These are phyloP conservation scores for Fusarium subtropicale DNA, from an alignment of 2,329 filamentous ascomycete genomes.

Conservation along the genomic window DNA sequence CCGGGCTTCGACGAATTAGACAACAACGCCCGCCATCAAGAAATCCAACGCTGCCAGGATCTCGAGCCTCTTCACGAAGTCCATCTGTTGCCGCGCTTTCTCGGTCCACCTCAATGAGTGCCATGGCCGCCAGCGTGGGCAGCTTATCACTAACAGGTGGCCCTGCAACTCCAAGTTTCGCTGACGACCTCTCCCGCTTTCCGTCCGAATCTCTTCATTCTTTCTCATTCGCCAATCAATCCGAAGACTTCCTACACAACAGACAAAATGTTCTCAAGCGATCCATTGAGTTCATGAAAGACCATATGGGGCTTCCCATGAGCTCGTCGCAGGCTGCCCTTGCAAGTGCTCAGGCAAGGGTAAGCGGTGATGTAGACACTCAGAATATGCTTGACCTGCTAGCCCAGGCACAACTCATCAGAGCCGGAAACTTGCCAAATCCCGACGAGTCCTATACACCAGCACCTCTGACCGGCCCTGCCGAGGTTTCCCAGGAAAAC, in stretches of 20 bases:
- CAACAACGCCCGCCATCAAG: constrained; percentile 77
- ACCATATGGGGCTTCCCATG: constrained; percentile 83
- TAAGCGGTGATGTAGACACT: constrained; percentile 84
- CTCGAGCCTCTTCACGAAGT: constrained; percentile 71
- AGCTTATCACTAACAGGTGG: constrained; percentile 68
- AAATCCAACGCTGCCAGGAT: constrained; percentile 71
- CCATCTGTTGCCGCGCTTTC: constrained; percentile 67
- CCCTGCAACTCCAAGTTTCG: constrained; percentile 78
- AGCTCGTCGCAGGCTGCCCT: constrained; percentile 77
- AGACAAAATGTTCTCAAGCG: constrained; percentile 93
- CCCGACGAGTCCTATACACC: constrained; percentile 56
- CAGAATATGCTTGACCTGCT: constrained; percentile 93
- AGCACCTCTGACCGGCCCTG: constrained; percentile 82
- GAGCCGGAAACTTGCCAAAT: constrained; percentile 70
- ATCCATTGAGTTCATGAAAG: constrained; percentile 96
- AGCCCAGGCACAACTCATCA: constrained; percentile 82
- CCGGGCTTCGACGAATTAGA: constrained; percentile 91
- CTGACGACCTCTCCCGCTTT: constrained; percentile 91
- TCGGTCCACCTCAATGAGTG: constrained; percentile 77
- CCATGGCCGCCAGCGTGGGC: constrained; percentile 69
- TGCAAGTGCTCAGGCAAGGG: constrained; percentile 83
- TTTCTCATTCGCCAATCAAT: constrained; percentile 97
- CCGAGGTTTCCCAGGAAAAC: constrained; percentile 78
- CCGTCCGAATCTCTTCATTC: constrained; percentile 97
- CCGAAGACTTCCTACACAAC: constrained; percentile 90